phyloP scores from a whole-genome alignment of 768 basidiomycete species.

The Tephrocybe sp. region DNA sequence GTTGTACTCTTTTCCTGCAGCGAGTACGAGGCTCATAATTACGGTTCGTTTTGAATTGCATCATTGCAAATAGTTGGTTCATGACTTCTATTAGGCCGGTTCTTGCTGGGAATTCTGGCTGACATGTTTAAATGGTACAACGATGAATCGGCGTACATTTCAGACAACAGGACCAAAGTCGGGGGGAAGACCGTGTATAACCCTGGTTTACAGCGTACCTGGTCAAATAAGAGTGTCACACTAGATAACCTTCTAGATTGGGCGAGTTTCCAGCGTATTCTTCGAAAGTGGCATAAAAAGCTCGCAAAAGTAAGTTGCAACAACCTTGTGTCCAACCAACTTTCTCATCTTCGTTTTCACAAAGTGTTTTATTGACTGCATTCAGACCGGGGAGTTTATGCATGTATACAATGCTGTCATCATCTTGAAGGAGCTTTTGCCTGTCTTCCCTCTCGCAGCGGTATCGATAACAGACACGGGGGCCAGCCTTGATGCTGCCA shows the following conservation, averaged over 20 bases:
- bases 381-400: conserved; percentile 92
- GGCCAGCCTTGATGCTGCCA: conserved; percentile 51
- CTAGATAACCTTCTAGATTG: conserved; percentile 64
- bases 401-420: conserved; percentile 97
- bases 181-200: conserved; percentile 61
- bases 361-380: conserved; percentile 78
- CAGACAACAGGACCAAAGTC: conserved; percentile 66
- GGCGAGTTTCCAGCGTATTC: conserved; percentile 65
- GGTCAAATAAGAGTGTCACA: conserved; percentile 42
- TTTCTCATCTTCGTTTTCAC: conserved; percentile 1
- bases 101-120: conserved; percentile 74
- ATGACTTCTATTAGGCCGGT: conserved; percentile 62
- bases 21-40: conserved; percentile 94
- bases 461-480: conserved; percentile 50
- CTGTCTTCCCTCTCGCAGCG: conserved; percentile 79
- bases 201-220: conserved; percentile 68
- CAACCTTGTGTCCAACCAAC: not conserved
- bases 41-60: conserved; percentile 51
- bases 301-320: conserved; percentile 55
- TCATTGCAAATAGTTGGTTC: not conserved
- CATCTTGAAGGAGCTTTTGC: conserved; percentile 87
- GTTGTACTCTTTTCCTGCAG: conserved; percentile 90
- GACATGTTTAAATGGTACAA: conserved; percentile 81
- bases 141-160: conserved; percentile 71
- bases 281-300: conserved; percentile 85